Conservation (phyloP, 1,139 yeast species). For the Candida anutae region DNA sequence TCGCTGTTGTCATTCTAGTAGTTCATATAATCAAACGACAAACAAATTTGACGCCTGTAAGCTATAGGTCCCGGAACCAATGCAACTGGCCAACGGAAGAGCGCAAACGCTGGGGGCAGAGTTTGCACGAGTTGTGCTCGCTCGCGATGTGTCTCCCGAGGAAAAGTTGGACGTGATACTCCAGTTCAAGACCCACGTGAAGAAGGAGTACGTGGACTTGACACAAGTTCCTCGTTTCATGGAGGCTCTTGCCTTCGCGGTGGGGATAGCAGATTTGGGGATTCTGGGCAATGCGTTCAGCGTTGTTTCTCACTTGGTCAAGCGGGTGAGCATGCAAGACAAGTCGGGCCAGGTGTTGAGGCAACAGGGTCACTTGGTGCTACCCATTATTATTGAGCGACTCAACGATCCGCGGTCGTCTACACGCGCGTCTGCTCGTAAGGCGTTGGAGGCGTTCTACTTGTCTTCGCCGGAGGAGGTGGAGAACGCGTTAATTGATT, state of each 20-base stretch:
- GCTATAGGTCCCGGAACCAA: too few species aligned
- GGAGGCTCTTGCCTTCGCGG: constrained; percentile 45
- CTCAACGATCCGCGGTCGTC: constrained; percentile 42
- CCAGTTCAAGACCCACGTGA: constrained; percentile 60
- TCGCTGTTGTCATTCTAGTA: too few species aligned
- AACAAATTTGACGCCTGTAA: too few species aligned
- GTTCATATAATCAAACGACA: too few species aligned
- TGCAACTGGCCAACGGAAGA: too few species aligned
- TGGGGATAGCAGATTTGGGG: constrained; percentile 31
- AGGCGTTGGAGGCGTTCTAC: constrained; percentile 63
- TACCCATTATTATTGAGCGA: constrained; percentile 51
- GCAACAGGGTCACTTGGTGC: constrained; percentile 38
- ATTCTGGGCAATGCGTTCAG: constrained; percentile 50
- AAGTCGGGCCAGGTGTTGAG: constrained; percentile 37
- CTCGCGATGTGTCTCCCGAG: constrained; percentile 6
- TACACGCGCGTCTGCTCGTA: constrained; percentile 42
- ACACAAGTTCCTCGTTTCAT: constrained; percentile 48
- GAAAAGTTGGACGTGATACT: constrained; percentile 34
- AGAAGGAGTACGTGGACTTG: constrained; percentile 55
- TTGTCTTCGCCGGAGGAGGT: constrained; percentile 51
- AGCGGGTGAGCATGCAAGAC: constrained; percentile 71
- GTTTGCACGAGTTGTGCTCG: background rate
- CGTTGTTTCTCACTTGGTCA: constrained; percentile 66
- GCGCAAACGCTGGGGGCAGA: background rate
- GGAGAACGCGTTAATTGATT: constrained; percentile 20